A percentile compares a stretch with the other conserved stretches of the same genome.
phyloP scores from a whole-genome alignment of 306 rosid species.

The Quillaja saponaria region DNA sequence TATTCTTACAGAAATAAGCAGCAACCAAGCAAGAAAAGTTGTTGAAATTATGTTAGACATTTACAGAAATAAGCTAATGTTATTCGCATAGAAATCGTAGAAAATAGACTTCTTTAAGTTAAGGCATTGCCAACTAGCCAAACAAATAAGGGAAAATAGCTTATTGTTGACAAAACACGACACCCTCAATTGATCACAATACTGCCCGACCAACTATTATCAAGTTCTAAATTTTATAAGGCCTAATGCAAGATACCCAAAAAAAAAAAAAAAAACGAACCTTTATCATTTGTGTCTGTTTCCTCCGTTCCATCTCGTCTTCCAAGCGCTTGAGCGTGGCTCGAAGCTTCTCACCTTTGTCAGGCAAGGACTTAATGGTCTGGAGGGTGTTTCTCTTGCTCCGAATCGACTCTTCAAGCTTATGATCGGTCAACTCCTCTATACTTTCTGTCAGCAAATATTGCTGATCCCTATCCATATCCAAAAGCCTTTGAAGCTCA shows the following conservation, averaged over 20 bases:
- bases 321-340: constrained; percentile 21
- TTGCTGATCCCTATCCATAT: constrained; percentile 34
- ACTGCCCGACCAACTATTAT: not conserved
- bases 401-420: constrained; percentile 38
- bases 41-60: too few relatives aligned
- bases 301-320: constrained; percentile 51
- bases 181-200: too few relatives aligned
- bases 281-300: constrained; percentile 18
- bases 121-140: not conserved
- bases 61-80: too few relatives aligned
- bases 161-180: too few relatives aligned
- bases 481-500: not conserved
- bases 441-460: not conserved
- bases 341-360: constrained; percentile 56
- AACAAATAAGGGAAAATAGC: too few relatives aligned
- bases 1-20: too few relatives aligned
- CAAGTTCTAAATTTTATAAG: too few relatives aligned
- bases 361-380: constrained; percentile 22
- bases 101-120: not conserved
- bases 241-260: not conserved
- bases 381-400: constrained; percentile 28
- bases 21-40: too few relatives aligned
- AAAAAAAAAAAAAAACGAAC: constrained; percentile 14
- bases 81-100: not conserved
- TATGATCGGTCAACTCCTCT: constrained; percentile 22